These are phyloP conservation scores for Drechslerella coelobrocha DNA, from an alignment of 2,329 filamentous ascomycete species.

Conservation along the genomic window DNA sequence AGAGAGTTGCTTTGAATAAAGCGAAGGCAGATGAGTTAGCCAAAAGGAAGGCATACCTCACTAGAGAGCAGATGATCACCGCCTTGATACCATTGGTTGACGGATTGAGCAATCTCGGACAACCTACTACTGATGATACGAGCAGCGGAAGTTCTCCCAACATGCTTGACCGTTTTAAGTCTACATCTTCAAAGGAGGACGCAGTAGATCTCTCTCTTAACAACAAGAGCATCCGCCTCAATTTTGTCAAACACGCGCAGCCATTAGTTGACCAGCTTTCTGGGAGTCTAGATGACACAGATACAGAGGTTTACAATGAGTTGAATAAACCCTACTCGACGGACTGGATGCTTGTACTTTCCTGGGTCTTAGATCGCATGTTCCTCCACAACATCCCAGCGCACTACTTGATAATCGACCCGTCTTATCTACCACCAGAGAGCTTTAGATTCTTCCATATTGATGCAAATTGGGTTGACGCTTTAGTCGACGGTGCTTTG, in stretches of 20 bases:
- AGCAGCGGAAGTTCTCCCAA: too few species aligned
- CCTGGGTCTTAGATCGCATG: slow-evolving; percentile 58
- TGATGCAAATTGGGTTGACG: slow-evolving; percentile 60
- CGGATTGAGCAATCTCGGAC: background rate
- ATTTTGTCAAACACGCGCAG: too few species aligned
- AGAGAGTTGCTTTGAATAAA: slow-evolving; percentile 13
- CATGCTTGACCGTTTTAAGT: too few species aligned
- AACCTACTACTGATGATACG: slow-evolving; percentile 5
- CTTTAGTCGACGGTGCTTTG: slow-evolving; percentile 60
- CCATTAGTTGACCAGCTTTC: too few species aligned
- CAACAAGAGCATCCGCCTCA: too few species aligned
- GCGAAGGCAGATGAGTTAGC: slow-evolving; percentile 12
- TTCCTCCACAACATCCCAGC: slow-evolving; percentile 58
- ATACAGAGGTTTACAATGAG: slow-evolving; percentile 59
- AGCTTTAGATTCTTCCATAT: slow-evolving; percentile 61
- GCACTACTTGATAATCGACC: slow-evolving; percentile 60
- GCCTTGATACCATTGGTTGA: background rate
- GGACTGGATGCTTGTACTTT: slow-evolving; percentile 58
- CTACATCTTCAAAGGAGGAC: too few species aligned
- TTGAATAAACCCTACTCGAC: slow-evolving; percentile 55
- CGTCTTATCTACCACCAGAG: slow-evolving; percentile 57
- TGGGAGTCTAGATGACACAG: too few species aligned
- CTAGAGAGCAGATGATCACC: background rate
- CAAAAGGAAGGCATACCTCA: background rate
- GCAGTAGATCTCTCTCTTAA: too few species aligned